phyloP scores from a whole-genome alignment of 73 alveolate species.

The Paramecium caudatum region DNA sequence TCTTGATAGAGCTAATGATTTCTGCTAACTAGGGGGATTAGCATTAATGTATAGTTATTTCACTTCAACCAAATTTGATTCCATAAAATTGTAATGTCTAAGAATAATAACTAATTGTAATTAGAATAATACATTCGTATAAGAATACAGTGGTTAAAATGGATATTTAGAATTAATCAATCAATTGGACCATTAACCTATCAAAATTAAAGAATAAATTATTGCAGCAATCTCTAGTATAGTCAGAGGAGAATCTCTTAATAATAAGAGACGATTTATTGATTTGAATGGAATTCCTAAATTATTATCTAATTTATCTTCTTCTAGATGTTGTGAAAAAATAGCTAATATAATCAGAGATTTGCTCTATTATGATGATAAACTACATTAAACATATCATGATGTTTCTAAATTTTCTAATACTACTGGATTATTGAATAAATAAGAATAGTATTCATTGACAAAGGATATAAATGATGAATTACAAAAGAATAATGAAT shows the following conservation, averaged over 20 bases:
- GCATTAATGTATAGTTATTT: slow-evolving; percentile 24
- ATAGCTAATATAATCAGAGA: slow-evolving; percentile 50
- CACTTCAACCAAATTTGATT: slow-evolving; percentile 23
- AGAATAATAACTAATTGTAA: slow-evolving; percentile 61
- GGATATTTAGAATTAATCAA: slow-evolving; percentile 30
- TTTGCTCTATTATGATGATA: slow-evolving; percentile 68
- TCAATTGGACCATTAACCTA: background rate
- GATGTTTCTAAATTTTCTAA: slow-evolving; percentile 61
- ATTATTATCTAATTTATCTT: background rate
- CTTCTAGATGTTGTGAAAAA: slow-evolving; percentile 60
- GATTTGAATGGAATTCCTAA: slow-evolving; percentile 65
- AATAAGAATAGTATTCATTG: background rate
- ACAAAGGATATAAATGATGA: slow-evolving; percentile 47
- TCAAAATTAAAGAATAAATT: slow-evolving; percentile 65
- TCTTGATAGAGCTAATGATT: slow-evolving; percentile 72
- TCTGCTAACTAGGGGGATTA: slow-evolving; percentile 69
- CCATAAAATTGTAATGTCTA: slow-evolving; percentile 22
- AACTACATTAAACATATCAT: slow-evolving; percentile 66
- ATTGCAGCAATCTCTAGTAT: slow-evolving; percentile 65
- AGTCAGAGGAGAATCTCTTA: slow-evolving; percentile 70
- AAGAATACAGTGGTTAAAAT: slow-evolving; percentile 53
- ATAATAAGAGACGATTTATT: slow-evolving; percentile 64
- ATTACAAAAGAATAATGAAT: slow-evolving; percentile 22
- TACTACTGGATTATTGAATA: slow-evolving; percentile 26
- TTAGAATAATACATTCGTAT: slow-evolving; percentile 66